A percentile compares a stretch with the other conserved stretches of the same genome.
phyloP scores from a whole-genome alignment of 1,284 basidiomycete genomes.

The Pseudozyma pruni region DNA sequence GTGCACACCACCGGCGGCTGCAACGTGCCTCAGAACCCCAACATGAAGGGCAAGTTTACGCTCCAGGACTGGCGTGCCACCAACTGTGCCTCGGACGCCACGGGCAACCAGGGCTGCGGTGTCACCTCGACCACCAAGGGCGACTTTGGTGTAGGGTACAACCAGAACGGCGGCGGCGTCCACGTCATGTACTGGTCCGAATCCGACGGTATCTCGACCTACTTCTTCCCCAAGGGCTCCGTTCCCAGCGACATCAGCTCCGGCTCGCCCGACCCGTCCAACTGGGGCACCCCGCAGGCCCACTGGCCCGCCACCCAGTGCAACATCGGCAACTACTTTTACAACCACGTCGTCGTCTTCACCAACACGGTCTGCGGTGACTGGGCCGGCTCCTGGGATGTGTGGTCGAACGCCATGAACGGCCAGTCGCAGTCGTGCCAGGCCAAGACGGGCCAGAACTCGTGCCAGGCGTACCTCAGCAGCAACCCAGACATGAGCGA shows the following conservation, averaged over 20 bases:
- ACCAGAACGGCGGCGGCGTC: constrained; percentile 74
- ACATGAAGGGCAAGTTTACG: constrained; percentile 46
- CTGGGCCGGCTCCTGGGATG: constrained; percentile 44
- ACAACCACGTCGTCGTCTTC: constrained; percentile 55
- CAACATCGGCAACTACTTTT: constrained; percentile 71
- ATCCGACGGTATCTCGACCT: constrained; percentile 71
- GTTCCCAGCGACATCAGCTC: constrained; percentile 70
- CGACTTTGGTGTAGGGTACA: constrained; percentile 74
- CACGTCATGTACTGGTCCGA: constrained; percentile 50
- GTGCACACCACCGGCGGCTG: constrained; percentile 56
- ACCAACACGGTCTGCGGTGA: constrained; percentile 54
- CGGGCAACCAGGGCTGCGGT: constrained; percentile 77
- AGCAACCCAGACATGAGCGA: constrained; percentile 41
- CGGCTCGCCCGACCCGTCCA: constrained; percentile 67
- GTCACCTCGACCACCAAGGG: constrained; percentile 70
- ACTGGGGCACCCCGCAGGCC: constrained; percentile 72
- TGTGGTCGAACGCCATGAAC: constrained; percentile 48
- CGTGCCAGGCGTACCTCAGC: constrained; percentile 37
- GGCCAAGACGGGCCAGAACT: constrained; percentile 30
- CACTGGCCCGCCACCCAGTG: constrained; percentile 70
- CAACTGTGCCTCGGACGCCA: constrained; percentile 73
- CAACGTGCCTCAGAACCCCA: constrained; percentile 19
- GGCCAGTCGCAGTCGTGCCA: constrained; percentile 48
- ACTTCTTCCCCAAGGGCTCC: constrained; percentile 72
- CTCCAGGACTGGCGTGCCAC: constrained; percentile 60